These are phyloP conservation scores for Neltuma alba DNA, from an alignment of 306 rosid genomes.

Conservation along the genomic window DNA sequence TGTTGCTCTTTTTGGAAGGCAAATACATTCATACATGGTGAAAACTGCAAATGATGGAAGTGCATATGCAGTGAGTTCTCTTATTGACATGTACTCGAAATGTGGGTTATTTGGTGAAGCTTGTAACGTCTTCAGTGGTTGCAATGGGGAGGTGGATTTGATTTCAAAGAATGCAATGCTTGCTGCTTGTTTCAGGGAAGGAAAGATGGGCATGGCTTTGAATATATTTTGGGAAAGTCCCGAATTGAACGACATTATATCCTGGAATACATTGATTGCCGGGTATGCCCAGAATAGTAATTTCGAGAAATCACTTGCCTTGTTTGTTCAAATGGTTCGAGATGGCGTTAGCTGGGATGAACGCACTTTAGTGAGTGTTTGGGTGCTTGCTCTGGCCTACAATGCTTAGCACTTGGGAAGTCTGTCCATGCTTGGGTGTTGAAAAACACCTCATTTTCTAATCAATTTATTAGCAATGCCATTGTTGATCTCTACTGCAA, in stretches of 20 bases:
- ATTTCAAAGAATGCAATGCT: constrained; percentile 80
- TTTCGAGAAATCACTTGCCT: constrained; percentile 53
- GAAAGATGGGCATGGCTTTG: constrained; percentile 62
- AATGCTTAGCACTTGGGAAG: constrained; percentile 55
- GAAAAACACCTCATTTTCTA: constrained; percentile 48
- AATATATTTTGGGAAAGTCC: constrained; percentile 53
- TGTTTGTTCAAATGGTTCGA: constrained; percentile 60
- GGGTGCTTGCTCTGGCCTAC: constrained; percentile 67
- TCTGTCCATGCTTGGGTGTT: constrained; percentile 69
- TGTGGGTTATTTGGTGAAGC: constrained; percentile 69
- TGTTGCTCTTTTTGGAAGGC: constrained; percentile 55
- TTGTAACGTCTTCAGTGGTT: constrained; percentile 42
- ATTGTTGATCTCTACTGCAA: constrained; percentile 76
- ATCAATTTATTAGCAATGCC: constrained; percentile 70
- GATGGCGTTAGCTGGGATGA: constrained; percentile 55
- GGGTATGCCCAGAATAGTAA: constrained; percentile 68
- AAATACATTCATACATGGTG: constrained; percentile 77
- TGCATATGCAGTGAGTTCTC: constrained; percentile 60
- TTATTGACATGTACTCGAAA: constrained; percentile 80
- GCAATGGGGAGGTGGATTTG: constrained; percentile 49
- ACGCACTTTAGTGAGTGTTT: constrained; percentile 72
- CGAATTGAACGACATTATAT: constrained; percentile 56
- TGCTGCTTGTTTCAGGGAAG: constrained; percentile 83
- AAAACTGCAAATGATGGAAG: constrained; percentile 65
- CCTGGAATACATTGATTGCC: constrained; percentile 83